phyloP scores from a whole-genome alignment of 2,329 filamentous ascomycete genomes.

The Cladosporium colombiae region DNA sequence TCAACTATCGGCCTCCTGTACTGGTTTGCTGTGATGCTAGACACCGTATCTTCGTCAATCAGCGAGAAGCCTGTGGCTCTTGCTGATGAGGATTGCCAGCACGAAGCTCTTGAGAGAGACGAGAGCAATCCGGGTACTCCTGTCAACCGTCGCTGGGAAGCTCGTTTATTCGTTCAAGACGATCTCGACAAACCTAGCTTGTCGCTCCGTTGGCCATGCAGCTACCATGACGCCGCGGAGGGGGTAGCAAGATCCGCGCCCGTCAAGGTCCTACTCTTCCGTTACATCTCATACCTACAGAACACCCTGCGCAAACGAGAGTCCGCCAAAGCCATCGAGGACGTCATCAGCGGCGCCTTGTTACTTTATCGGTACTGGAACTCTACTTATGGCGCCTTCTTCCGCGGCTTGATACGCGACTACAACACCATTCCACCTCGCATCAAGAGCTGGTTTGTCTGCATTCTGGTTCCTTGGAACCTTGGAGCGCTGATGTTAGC shows the following conservation, averaged over 20 bases:
- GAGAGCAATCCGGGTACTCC: neutral
- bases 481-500: constrained; percentile 8
- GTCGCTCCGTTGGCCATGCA: constrained; percentile 7
- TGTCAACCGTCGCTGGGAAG: neutral
- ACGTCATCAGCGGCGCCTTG: constrained; percentile 6
- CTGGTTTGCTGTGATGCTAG: constrained; percentile 16
- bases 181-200: constrained; percentile 4
- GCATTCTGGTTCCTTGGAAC: constrained; percentile 12
- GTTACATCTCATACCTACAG: constrained; percentile 9
- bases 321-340: constrained; percentile 1
- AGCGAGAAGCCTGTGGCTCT: constrained; percentile 8
- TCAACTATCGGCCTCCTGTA: constrained; percentile 7
- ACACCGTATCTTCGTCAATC: constrained; percentile 12
- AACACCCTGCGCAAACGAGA: constrained; percentile 9
- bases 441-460: constrained; percentile 14
- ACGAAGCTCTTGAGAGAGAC: neutral
- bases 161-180: constrained; percentile 2
- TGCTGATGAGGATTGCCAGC: constrained; percentile 10
- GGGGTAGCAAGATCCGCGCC: constrained; percentile 8
- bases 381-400: constrained; percentile 4
- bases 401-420: constrained; percentile 6
- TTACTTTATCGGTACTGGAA: constrained; percentile 6
- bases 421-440: constrained; percentile 4
- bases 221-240: neutral
- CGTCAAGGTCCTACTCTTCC: constrained; percentile 8